phyloP scores from a whole-genome alignment of 106 monocot species.

The Acanthochlamys bracteata region DNA sequence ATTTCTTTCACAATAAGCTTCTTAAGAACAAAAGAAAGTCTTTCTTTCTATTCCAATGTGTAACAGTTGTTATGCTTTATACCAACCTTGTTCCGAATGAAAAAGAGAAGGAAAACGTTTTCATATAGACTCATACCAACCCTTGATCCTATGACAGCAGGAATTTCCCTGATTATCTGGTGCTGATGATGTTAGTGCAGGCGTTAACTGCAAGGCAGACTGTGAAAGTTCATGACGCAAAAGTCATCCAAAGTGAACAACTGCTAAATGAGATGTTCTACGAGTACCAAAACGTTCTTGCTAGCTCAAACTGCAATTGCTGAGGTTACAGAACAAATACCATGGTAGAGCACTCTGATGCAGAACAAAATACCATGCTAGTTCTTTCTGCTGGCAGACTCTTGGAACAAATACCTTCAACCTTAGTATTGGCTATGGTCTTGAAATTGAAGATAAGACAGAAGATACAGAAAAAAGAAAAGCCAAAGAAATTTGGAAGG shows the following conservation, averaged over 20 bases:
- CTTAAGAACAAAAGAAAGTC: no score
- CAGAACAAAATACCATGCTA: constrained; percentile 17
- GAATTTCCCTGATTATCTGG: constrained; percentile 31
- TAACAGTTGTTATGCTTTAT: no score
- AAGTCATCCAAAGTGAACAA: constrained; percentile 19
- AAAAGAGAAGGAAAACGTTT: constrained; percentile 50
- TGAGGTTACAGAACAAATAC: constrained; percentile 27
- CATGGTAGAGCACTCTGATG: constrained; percentile 13
- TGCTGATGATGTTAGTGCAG: constrained; percentile 18
- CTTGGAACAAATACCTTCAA: constrained; percentile 12
- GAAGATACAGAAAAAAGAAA: constrained; percentile 87
- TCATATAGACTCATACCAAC: constrained; percentile 26
- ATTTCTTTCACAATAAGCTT: background rate
- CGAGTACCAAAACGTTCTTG: constrained; percentile 60
- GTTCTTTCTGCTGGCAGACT: constrained; percentile 15
- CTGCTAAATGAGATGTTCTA: constrained; percentile 59
- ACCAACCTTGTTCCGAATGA: constrained; percentile 33
- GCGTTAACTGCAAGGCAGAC: background rate
- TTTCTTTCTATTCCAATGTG: background rate
- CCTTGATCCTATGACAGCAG: constrained; percentile 30
- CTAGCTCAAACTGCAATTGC: constrained; percentile 38
- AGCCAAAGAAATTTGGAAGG: constrained; percentile 74
- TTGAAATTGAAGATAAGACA: background rate
- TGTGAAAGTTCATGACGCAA: constrained; percentile 22
- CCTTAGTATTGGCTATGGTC: constrained; percentile 2